Percentiles rank a stretch among this genome's conserved stretches.
phyloP scores from a whole-genome alignment of 176 grass and related monocot genomes.

The Olyra latifolia region DNA sequence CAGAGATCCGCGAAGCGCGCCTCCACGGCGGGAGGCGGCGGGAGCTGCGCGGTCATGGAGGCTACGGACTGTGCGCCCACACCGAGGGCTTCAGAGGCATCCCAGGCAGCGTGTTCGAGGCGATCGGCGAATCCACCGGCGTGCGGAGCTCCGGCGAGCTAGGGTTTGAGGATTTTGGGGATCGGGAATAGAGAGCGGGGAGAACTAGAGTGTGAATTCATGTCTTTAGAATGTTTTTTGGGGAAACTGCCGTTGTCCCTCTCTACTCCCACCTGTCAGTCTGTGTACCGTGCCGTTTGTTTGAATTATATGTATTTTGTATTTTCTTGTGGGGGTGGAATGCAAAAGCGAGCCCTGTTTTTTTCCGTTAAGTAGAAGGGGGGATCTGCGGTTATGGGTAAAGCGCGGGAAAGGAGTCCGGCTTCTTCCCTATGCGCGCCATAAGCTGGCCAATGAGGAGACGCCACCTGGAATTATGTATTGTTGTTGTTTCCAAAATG shows the following conservation, averaged over 20 bases:
- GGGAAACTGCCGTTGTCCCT: conserved; percentile 12
- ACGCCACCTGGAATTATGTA: neutral
- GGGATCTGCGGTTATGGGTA: neutral
- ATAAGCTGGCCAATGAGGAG: conserved; percentile 1
- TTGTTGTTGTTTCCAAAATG: neutral
- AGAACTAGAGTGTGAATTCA: conserved; percentile 16
- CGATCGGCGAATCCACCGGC: conserved; percentile 15
- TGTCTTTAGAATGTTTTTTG: neutral
- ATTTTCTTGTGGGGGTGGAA: neutral
- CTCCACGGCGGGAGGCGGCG: conserved; percentile 23
- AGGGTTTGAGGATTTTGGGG: conserved; percentile 49
- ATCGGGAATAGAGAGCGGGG: neutral
- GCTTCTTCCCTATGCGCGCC: neutral
- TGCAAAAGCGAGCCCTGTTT: neutral
- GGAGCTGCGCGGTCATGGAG: conserved; percentile 16
- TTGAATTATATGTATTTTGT: neutral
- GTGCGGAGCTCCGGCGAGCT: conserved; percentile 33
- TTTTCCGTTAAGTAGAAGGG: conserved; percentile 1
- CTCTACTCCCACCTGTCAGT: neutral
- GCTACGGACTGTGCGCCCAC: neutral
- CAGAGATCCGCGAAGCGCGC: conserved; percentile 66
- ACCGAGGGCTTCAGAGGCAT: neutral
- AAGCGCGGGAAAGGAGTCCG: conserved; percentile 41
- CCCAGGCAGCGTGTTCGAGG: neutral
- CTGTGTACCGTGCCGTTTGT: neutral